Evolutionary conservation across 1,284 basidiomycete species (phyloP).

Genomic region (Trametes polyzona): DNA sequence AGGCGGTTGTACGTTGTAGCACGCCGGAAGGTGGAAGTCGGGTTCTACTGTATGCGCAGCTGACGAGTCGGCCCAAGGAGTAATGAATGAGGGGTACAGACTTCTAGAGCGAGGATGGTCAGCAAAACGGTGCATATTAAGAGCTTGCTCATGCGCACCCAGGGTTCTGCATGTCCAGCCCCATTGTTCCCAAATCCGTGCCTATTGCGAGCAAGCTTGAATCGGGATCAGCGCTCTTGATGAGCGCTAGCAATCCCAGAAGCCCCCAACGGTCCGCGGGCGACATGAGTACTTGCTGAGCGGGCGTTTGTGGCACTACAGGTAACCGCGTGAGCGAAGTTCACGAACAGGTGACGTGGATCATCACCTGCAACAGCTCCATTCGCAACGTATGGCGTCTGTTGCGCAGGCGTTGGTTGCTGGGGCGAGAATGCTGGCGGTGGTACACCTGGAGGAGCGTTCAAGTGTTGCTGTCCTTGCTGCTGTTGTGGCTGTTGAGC

Average conservation of each 20-base stretch:
- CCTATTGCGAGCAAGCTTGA: constrained; percentile 87
- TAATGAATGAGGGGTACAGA: constrained; percentile 93
- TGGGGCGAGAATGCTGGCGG: constrained; percentile 43
- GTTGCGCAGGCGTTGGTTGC: constrained; percentile 41
- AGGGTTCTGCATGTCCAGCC: constrained; percentile 85
- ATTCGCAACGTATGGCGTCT: constrained; percentile 40
- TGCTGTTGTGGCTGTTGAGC: constrained; percentile 32
- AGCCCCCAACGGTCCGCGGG: constrained; percentile 97
- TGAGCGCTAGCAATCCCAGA: constrained; percentile 86
- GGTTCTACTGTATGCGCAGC: constrained; percentile 86
- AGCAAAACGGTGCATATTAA: neutral
- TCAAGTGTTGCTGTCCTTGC: constrained; percentile 42
- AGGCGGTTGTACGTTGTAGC: constrained; percentile 93
- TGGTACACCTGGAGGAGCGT: constrained; percentile 59
- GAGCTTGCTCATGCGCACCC: constrained; percentile 57
- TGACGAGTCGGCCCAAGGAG: constrained; percentile 93
- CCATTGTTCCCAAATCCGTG: constrained; percentile 91
- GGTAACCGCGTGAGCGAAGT: constrained; percentile 30
- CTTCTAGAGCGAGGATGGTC: constrained; percentile 53
- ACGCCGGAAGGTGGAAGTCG: constrained; percentile 89
- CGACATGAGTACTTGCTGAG: constrained; percentile 92
- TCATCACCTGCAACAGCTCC: constrained; percentile 38
- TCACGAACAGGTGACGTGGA: constrained; percentile 31
- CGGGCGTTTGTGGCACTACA: constrained; percentile 77
- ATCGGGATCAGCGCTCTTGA: constrained; percentile 91